Base-by-base conservation (phyloP, 345 rosid genomes). In the Eucalyptus camaldulensis region DNA sequence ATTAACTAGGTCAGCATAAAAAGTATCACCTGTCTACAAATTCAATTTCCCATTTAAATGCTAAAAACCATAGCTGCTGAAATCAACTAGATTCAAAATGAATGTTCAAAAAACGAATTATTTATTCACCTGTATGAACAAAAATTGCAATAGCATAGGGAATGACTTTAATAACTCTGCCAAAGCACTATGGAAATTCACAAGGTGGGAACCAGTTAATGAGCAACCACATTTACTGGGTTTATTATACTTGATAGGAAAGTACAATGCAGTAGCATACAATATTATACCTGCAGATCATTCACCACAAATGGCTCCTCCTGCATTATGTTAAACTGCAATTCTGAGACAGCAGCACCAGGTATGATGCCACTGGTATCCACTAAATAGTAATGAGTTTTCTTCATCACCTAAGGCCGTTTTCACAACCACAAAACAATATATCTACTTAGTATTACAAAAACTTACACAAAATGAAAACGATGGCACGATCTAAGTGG, bases 321-420 rank as follows among this genome's bases (percentile, higher is more conserved):
- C 14, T 91, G 90, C 65, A 97, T 95, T 92, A 96, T 87, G 90
- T 94, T 95, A 88, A 97, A 97, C 94, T 96, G 95, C 90, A 96
- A 90, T 69, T 92, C 94, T 17, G 99, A 96, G 90, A 97, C 99
- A 80, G 98, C 99, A 86, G 99, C 98, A 27, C 99, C 99, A 37
- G 98, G 97, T 91, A 86, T 92, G 86, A 96, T 89, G 90, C 89
- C 95, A 91, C 98, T 95, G 27, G 96, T 94, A 91, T 97, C 99
- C 87, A 97, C 97, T 91, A 97, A 92, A 94, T 97, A 97, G 92
- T 96, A 96, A 90, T 96, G 99, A 87, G 99, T 96, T 94, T 97
- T 96, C 94, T 97, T 95, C 99, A 97, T 96, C 93, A 97, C 99
- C 99, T 96, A 93, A 88, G 86, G 89, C 89, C 83, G 67, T 87